Percentiles rank a stretch among this genome's conserved stretches.
Evolutionary conservation across 148 eudicot genomes (phyloP).

Genomic region (Silene latifolia): DNA sequence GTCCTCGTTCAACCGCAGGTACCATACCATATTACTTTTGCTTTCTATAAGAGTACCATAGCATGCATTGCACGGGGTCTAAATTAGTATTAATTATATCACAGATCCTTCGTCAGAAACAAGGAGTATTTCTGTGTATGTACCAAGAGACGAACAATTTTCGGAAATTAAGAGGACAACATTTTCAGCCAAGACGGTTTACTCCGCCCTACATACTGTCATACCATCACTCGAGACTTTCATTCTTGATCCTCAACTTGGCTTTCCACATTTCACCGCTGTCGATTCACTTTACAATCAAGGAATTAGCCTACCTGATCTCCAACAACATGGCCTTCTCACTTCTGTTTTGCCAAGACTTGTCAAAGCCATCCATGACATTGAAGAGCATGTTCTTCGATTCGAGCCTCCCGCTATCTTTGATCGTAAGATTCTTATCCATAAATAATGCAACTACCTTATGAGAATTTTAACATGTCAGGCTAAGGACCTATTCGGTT

Average conservation of each 20-base stretch:
- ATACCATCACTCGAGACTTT: conserved; percentile 42
- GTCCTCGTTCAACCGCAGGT: conserved; percentile 47
- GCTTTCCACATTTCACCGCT: conserved; percentile 56
- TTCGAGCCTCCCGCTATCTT: conserved; percentile 33
- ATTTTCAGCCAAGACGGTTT: conserved; percentile 47
- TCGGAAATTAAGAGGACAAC: conserved; percentile 51
- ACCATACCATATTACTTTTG: neutral
- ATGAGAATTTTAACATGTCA: too few species aligned
- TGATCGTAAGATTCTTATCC: conserved; percentile 22
- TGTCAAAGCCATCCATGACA: conserved; percentile 31
- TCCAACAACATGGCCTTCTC: conserved; percentile 13
- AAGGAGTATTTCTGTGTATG: conserved; percentile 36
- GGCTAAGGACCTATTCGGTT: too few species aligned
- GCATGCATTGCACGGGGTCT: too few species aligned
- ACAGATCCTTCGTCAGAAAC: conserved; percentile 60
- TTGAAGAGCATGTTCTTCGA: conserved; percentile 19
- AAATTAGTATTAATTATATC: too few species aligned
- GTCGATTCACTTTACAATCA: conserved; percentile 50
- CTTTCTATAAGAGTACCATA: too few species aligned
- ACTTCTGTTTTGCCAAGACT: conserved; percentile 48
- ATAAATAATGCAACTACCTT: too few species aligned
- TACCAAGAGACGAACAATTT: conserved; percentile 77
- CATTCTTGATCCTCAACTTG: conserved; percentile 29
- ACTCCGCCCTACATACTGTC: conserved; percentile 54
- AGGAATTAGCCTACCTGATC: conserved; percentile 42